Evolutionary conservation across 257 asterid genomes (phyloP).

Genomic region (Solanum tacnaense): DNA sequence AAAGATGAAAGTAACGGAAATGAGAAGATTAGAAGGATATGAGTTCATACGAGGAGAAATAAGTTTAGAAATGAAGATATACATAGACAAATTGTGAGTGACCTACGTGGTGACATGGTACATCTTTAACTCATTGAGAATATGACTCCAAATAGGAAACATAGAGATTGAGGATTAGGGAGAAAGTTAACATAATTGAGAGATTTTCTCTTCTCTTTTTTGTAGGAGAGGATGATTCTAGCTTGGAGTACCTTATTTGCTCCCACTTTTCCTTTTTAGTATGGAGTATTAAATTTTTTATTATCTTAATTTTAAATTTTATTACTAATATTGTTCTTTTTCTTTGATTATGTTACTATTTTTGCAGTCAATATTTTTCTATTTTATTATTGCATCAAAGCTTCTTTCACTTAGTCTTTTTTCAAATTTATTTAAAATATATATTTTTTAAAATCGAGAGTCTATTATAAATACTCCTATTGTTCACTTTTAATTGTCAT

Average conservation of each 20-base stretch:
- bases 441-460: too few species aligned
- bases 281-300: neutral
- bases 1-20: neutral
- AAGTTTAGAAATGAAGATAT: neutral
- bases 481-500: too few species aligned
- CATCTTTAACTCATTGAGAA: too few species aligned
- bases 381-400: neutral
- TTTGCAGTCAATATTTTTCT: neutral
- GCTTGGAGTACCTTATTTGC: neutral
- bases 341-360: neutral
- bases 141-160: neutral
- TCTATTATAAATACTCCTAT: too few species aligned
- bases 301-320: neutral
- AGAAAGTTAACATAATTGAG: neutral
- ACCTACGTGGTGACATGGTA: neutral
- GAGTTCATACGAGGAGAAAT: neutral
- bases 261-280: neutral
- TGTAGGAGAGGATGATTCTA: neutral
- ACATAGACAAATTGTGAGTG: neutral
- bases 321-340: neutral
- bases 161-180: neutral
- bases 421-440: too few species aligned
- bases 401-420: neutral
- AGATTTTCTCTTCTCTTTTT: neutral
- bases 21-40: neutral